Percentiles rank a stretch among this genome's conserved stretches.
These are phyloP conservation scores for Boletus tylopilopsis DNA, from an alignment of 768 basidiomycete species.

Conservation along the genomic window DNA sequence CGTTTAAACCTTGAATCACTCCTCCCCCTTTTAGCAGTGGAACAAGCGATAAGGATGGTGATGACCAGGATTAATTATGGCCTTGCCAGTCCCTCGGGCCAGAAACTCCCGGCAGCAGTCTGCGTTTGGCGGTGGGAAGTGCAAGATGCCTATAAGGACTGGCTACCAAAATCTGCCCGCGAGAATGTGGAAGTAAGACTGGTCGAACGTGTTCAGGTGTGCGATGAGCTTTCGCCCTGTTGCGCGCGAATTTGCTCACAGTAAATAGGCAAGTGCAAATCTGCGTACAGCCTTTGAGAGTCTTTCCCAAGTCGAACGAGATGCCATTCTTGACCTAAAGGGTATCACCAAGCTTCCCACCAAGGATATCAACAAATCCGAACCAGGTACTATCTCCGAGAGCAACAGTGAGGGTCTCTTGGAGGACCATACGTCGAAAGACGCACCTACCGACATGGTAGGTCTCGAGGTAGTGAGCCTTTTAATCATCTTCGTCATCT, in stretches of 20 bases:
- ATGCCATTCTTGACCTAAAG: conserved; percentile 53
- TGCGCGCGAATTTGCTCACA: conserved; percentile 2
- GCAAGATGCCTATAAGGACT: conserved; percentile 49
- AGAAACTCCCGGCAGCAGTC: conserved; percentile 57
- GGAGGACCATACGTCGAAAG: conserved; percentile 29
- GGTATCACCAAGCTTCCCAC: conserved; percentile 31
- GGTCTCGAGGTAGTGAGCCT: conserved; percentile 40
- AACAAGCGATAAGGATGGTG: conserved; percentile 58
- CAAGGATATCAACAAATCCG: conserved; percentile 33
- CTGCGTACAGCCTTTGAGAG: conserved; percentile 52
- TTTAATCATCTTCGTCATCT: neutral
- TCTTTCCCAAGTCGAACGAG: conserved; percentile 54
- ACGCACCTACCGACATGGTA: conserved; percentile 26
- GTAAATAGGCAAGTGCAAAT: conserved; percentile 52
- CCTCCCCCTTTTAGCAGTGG: conserved; percentile 49
- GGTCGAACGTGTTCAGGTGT: conserved; percentile 63
- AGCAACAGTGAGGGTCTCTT: neutral
- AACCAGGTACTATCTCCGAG: conserved; percentile 1
- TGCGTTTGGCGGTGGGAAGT: conserved; percentile 89
- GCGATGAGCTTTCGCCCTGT: conserved; percentile 12
- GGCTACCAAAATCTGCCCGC: conserved; percentile 63
- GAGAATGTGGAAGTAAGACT: conserved; percentile 60
- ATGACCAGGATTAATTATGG: conserved; percentile 81
- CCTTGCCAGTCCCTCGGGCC: conserved; percentile 47
- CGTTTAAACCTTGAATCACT: conserved; percentile 34